A percentile compares a stretch with the other conserved stretches of the same genome.
phyloP scores from a whole-genome alignment of 495 filamentous ascomycete species.

The Hyaloscypha variabilis region DNA sequence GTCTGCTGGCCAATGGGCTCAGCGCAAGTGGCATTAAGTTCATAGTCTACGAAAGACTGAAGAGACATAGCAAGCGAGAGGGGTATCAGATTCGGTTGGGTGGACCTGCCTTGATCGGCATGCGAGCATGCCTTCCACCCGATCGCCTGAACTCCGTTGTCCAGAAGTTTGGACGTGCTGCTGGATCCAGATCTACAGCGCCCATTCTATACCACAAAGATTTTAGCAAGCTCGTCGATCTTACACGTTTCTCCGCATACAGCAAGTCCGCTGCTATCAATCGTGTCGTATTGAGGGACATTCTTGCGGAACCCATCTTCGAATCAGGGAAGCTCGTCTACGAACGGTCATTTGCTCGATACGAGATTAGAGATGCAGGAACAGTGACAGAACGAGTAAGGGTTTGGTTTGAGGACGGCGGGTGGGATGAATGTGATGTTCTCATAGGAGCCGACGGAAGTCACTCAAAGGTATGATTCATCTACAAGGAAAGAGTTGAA shows the following conservation, averaged over 20 bases:
- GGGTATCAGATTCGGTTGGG: slow-evolving; percentile 1
- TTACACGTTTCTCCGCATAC: not conserved
- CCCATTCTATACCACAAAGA: not conserved
- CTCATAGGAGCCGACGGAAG: slow-evolving; percentile 49
- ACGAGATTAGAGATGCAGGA: not conserved
- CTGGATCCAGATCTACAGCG: not conserved
- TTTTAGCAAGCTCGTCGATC: not conserved
- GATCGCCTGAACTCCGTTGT: not conserved
- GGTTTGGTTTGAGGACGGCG: slow-evolving; percentile 1
- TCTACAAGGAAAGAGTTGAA: not conserved
- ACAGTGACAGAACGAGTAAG: slow-evolving; percentile 14
- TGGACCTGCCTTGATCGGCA: not conserved
- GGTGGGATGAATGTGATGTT: slow-evolving; percentile 33
- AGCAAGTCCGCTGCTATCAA: not conserved
- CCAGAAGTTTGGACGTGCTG: not conserved
- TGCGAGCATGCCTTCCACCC: not conserved
- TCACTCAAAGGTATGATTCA: slow-evolving; percentile 31
- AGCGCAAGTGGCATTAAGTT: not conserved
- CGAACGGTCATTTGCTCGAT: not conserved
- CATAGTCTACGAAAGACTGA: not conserved
- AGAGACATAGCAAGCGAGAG: not conserved
- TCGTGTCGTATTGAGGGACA: not conserved
- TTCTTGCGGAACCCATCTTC: not conserved
- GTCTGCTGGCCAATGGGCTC: slow-evolving; percentile 2
- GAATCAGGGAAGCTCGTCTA: not conserved